A percentile compares a stretch with the other conserved stretches of the same genome.
phyloP scores from a whole-genome alignment of 2,329 filamentous ascomycete genomes.

The Fusarium luffae region DNA sequence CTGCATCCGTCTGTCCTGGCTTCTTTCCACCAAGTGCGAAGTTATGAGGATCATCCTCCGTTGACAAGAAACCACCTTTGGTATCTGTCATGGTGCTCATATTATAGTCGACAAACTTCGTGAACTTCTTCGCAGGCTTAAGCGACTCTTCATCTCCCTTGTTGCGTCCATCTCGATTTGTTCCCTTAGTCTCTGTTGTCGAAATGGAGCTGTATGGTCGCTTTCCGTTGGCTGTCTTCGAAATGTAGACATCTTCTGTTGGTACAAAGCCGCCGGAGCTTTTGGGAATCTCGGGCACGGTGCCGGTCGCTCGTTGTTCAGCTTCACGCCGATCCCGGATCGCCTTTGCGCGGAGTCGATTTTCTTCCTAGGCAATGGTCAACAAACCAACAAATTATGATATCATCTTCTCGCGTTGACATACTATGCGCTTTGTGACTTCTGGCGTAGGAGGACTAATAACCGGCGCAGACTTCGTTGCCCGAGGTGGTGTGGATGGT shows the following conservation, averaged over 20 bases:
- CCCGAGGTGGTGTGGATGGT: conserved; percentile 58
- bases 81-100: conserved; percentile 98
- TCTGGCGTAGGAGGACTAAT: conserved; percentile 65
- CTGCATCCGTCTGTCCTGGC: conserved; percentile 49
- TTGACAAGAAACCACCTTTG: conserved; percentile 93
- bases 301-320: conserved; percentile 61
- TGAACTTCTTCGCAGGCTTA: conserved; percentile 85
- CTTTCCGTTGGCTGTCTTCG: conserved; percentile 66
- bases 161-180: conserved; percentile 75
- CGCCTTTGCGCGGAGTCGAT: conserved; percentile 88
- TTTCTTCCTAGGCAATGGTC: conserved; percentile 74
- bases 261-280: conserved; percentile 77
- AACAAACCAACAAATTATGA: not conserved
- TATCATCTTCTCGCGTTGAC: conserved; percentile 28
- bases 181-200: conserved; percentile 59
- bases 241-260: conserved; percentile 70
- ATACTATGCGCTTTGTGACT: conserved; percentile 65
- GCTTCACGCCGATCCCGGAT: conserved; percentile 79
- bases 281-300: conserved; percentile 56
- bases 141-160: conserved; percentile 63
- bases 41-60: conserved; percentile 91
- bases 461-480: conserved; percentile 46
- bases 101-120: conserved; percentile 96
- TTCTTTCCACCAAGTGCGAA: conserved; percentile 69
- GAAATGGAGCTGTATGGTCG: conserved; percentile 75